Evolutionary conservation across 2,329 filamentous ascomycete genomes (phyloP), one percentile per base, ranked within the genome.

Genomic region (Zasmidium citrigriseum): DNA sequence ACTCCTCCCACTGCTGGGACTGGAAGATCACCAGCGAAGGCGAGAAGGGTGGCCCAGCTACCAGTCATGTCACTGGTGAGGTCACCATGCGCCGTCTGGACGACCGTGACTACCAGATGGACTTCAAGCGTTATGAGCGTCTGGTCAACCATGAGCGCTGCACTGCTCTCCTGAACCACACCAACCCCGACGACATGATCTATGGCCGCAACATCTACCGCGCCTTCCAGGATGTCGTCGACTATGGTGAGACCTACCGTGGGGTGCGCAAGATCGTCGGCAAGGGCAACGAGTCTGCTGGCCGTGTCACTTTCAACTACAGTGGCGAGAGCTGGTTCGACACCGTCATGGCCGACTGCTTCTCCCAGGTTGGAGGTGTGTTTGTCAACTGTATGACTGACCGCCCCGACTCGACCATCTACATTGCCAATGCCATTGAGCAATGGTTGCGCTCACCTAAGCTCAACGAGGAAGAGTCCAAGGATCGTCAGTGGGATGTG

Each of bases 401-500:
- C 18, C 34, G 34, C 34, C 5, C 5, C 5, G 4, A 4, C 12
- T 16, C 34, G 4, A n/a, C 14, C 14, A 41, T 41, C 5, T 41
- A 41, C 16, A 41, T 41, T 16, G 34, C 34, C 16, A n/a, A 4
- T 41, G 34, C 12, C 5, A 4, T 41, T 16, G 34, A 41, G 7
- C 18, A 4, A 4, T 41, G 34, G 34, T 4, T 41, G 5, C 5
- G 34, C 4, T 7, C 34, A n/a, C 34, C 34, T 10, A 7, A 41
- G 4, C 12, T 41, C 7, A 11, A 41, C 5, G 27, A 29, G 27
- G 27, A 29, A 29, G 27, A 29, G n/a, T n/a, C n/a, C n/a, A n/a
- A n/a, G n/a, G n/a, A n/a, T n/a, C n/a, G n/a, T n/a, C n/a, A n/a
- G 27, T 52, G 23, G 49, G 49, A 52, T 24, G 49, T 52, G 11